Evolutionary conservation across 129 eudicot species (phyloP).

Genomic region (Saussurea involucrata): DNA sequence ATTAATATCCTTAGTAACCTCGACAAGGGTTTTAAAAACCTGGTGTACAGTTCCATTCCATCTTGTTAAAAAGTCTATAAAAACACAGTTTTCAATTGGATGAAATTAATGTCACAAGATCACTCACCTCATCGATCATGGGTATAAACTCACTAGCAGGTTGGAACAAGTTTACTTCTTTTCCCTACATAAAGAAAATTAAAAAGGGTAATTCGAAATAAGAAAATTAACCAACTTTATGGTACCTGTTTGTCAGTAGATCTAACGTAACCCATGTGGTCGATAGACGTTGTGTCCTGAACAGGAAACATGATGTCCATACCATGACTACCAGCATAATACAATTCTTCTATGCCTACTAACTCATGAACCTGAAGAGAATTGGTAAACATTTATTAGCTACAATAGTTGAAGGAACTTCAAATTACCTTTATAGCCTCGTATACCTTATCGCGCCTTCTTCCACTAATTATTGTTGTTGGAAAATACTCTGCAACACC

Average conservation of each 20-base stretch:
- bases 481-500: conserved; percentile 72
- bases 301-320: conserved; percentile 83
- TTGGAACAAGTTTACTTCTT: conserved; percentile 76
- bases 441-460: conserved; percentile 78
- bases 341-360: conserved; percentile 76
- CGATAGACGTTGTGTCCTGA: conserved; percentile 24
- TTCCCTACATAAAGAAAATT: conserved; percentile 40
- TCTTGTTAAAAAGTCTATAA: not conserved
- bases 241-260: conserved; percentile 69
- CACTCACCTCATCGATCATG: conserved; percentile 71
- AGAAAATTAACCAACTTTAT: not conserved
- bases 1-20: conserved; percentile 61
- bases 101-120: not conserved
- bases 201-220: not conserved
- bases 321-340: conserved; percentile 95
- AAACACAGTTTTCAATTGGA: not conserved
- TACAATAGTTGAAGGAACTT: not conserved
- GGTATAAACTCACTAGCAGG: conserved; percentile 90
- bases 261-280: conserved; percentile 31
- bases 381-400: not conserved
- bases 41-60: not conserved
- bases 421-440: not conserved
- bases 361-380: conserved; percentile 61
- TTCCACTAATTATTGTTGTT: conserved; percentile 86
- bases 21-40: conserved; percentile 87